Evolutionary conservation across 345 rosid genomes (phyloP), one percentile per base, ranked within the genome.

Genomic region (Eucalyptus sp.): DNA sequence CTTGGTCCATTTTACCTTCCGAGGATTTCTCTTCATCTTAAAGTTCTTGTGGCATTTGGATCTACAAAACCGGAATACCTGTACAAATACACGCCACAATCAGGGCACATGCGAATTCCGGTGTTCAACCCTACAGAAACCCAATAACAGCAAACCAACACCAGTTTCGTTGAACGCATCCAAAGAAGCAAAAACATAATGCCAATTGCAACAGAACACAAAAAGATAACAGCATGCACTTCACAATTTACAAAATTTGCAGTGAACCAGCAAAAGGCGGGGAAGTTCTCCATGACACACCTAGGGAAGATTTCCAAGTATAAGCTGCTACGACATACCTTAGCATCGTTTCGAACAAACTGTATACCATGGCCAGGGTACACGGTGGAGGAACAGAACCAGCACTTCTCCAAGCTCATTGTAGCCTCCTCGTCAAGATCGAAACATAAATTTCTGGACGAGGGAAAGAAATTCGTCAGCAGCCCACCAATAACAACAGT

Each of bases 11-110:
- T 97, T 97, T 15, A 98, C 97, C 89, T 98, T 97, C 64, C 99
- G 96, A 13, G 99, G 99, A 90, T 97, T 98, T 89, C 99, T 97
- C 96, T 98, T 98, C 99, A 97, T 98, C 92, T 98, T 98, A 88
- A 97, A 96, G 90, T 97, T 97, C 91, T 97, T 97, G 91, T 97
- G 98, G 92, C 98, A 96, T 90, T 95, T 95, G 15, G 97, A 97
- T 92, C 98, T 92, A 92, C 98, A 98, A 91, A 98, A 98, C 50
- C 96, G 90, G 92, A 97, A 98, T 60, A 98, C 92, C 99, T 97
- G 92, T 94, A 91, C 68, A 87, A 76, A 50, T 81, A 50, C 37
- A 86, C 58, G 12, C 10, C 58, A 52, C 25, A 12, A 44, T 86
- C 41, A 86, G 87, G 66, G 18, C 25, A 4, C 83, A 4, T 11